Evolutionary conservation across 2,329 filamentous ascomycete species (phyloP), one percentile per base, ranked within the genome.

Genomic region (Colletotrichum tofieldiae): DNA sequence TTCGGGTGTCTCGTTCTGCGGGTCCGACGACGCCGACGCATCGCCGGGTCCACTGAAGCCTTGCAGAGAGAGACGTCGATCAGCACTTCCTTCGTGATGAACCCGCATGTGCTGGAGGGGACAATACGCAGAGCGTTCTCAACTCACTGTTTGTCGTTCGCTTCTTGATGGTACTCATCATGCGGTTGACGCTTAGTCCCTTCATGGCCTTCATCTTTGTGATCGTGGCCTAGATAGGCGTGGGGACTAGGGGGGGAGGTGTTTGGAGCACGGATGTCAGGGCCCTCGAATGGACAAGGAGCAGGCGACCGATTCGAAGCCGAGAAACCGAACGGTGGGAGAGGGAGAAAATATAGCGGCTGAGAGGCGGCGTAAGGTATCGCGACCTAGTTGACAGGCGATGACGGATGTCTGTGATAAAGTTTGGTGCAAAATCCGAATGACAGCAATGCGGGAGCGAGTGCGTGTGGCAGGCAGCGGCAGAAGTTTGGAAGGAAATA

Each of bases 1-100:
- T 82, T 94, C 93, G 66, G 93, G 93, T 18, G 89, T 89, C 77
- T 92, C 90, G 72, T 84, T 84, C 37, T 79, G 76, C 55, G 79
- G 76, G 73, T 80, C 79, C 63, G 74, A n/a, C 47, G 54, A 43
- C 52, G 55, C 72, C 51, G 62, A 67, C 41, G 55, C 68, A 51
- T 67, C 68, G 55, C 67, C n/a, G 60, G 70, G 67, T 73, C 72
- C 72, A 69, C 72, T 55, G 69, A 74, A 71, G 65, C 61, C 72
- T 64, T 72, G 69, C 47, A 59, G 62, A 32, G 58, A 59, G 62
- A 49, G 49, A 54, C 52, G 56, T 63, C 67, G 43, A 69, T 74
- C 61, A 74, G 72, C 69, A 73, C 58, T 43, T 29, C 26, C 5
- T 70, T 71, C 55, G 41, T 49, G 37, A 54, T 47, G 43, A 69